phyloP scores from a whole-genome alignment of 1,284 basidiomycete species.

The Pascua sp. region DNA sequence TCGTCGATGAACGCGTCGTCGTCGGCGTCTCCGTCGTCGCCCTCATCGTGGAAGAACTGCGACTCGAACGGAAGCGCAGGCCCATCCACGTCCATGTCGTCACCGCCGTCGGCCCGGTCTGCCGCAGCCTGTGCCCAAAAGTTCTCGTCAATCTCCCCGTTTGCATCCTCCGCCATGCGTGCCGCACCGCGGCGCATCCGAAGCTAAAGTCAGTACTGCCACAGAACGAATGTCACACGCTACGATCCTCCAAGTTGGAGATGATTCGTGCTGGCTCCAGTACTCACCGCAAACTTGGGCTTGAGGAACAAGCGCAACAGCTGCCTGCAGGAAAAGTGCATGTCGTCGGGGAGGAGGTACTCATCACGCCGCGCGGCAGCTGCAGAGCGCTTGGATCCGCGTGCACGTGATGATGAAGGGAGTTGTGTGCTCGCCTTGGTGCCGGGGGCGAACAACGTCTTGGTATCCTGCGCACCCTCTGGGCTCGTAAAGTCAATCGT shows the following conservation, averaged over 20 bases:
- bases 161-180: slow-evolving; percentile 47
- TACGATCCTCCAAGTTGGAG: too few species aligned
- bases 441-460: slow-evolving; percentile 76
- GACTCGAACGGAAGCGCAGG: slow-evolving; percentile 76
- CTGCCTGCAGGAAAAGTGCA: slow-evolving; percentile 90
- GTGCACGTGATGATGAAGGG: slow-evolving; percentile 54
- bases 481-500: slow-evolving; percentile 72
- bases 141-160: slow-evolving; percentile 84
- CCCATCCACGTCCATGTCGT: slow-evolving; percentile 58
- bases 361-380: slow-evolving; percentile 58
- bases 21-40: slow-evolving; percentile 77
- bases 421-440: slow-evolving; percentile 65
- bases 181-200: slow-evolving; percentile 64
- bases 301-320: slow-evolving; percentile 91
- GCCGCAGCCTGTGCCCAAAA: slow-evolving; percentile 94
- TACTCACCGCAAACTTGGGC: slow-evolving; percentile 80
- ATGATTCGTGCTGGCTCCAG: neutral
- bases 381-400: slow-evolving; percentile 45
- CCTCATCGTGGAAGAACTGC: slow-evolving; percentile 94
- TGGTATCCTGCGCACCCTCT: slow-evolving; percentile 55
- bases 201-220: slow-evolving; percentile 54
- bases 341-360: slow-evolving; percentile 88
- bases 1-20: slow-evolving; percentile 65
- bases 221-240: too few species aligned
- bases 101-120: slow-evolving; percentile 59